phyloP scores from a whole-genome alignment of 495 filamentous ascomycete genomes.

The Pyrenula massariospora region DNA sequence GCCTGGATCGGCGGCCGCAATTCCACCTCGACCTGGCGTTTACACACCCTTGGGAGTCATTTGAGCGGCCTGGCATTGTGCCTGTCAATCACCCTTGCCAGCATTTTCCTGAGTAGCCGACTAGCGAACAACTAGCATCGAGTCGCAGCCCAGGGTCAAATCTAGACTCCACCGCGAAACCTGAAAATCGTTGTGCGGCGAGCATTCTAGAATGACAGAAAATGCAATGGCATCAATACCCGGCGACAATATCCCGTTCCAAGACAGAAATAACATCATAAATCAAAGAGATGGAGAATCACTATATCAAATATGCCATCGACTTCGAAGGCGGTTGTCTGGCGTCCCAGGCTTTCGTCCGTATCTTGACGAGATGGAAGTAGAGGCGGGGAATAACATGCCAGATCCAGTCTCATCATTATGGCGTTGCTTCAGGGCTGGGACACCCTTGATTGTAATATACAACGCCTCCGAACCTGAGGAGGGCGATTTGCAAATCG shows the following conservation, averaged over 20 bases:
- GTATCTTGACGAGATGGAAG: constrained; percentile 53
- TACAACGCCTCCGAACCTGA: constrained; percentile 72
- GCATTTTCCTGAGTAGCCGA: no score
- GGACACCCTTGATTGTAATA: constrained; percentile 74
- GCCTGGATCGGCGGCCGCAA: neutral
- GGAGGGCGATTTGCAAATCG: constrained; percentile 47
- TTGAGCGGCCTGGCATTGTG: no score
- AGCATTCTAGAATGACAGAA: neutral
- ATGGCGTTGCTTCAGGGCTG: constrained; percentile 78
- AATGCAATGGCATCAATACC: neutral
- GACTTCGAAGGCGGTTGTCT: constrained; percentile 64
- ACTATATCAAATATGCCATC: constrained; percentile 88
- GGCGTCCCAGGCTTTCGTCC: constrained; percentile 73
- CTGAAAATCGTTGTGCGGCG: neutral
- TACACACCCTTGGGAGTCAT: no score
- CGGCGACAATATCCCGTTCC: neutral
- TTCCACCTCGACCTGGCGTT: neutral
- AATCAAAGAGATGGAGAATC: constrained; percentile 88
- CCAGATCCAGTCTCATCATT: constrained; percentile 79
- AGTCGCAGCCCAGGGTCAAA: neutral
- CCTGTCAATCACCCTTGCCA: no score
- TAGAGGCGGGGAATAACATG: constrained; percentile 43
- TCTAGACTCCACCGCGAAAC: neutral
- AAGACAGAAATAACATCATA: constrained; percentile 63
- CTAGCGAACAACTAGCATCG: neutral